Percentiles rank a stretch among this genome's conserved stretches.
Conservation (phyloP, 2,329 filamentous ascomycete species). For the Fusarium odoratissimum region DNA sequence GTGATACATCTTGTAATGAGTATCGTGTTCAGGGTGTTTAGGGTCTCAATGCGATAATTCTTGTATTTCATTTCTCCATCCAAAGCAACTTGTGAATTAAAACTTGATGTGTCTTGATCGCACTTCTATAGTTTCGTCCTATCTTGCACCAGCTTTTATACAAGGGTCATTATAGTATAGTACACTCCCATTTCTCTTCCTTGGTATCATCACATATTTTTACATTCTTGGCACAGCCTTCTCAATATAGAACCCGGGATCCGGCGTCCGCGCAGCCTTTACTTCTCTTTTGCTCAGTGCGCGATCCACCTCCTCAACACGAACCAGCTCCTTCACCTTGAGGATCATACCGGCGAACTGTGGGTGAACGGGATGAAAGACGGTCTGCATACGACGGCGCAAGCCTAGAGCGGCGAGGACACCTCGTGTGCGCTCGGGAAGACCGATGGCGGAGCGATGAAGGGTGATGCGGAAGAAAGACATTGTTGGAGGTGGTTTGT, state of each 20-base stretch:
- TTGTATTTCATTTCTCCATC: background rate
- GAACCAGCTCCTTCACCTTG: constrained; percentile 91
- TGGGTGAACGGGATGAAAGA: constrained; percentile 86
- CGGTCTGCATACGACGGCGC: constrained; percentile 84
- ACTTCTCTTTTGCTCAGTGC: constrained; percentile 75
- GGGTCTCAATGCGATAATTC: background rate
- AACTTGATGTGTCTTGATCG: constrained; percentile 5
- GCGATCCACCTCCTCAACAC: constrained; percentile 80
- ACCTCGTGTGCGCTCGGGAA: constrained; percentile 81
- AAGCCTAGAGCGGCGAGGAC: constrained; percentile 88
- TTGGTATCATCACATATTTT: constrained; percentile 1
- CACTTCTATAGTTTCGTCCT: constrained; percentile 8
- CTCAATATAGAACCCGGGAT: constrained; percentile 85
- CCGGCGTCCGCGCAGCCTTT: constrained; percentile 76
- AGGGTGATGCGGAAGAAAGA: constrained; percentile 92
- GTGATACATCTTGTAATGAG: constrained; percentile 23
- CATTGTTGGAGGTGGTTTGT: constrained; percentile 58
- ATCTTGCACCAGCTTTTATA: constrained; percentile 36
- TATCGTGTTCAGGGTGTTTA: constrained; percentile 11
- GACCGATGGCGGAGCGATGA: constrained; percentile 87
- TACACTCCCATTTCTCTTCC: constrained; percentile 37
- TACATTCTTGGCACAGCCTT: constrained; percentile 53
- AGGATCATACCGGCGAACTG: constrained; percentile 91
- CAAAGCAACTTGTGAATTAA: background rate
- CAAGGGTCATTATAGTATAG: constrained; percentile 49